A percentile compares a stretch with the other conserved stretches of the same genome.
phyloP scores from a whole-genome alignment of 129 eudicot species.

The Helianthus tuberosus region DNA sequence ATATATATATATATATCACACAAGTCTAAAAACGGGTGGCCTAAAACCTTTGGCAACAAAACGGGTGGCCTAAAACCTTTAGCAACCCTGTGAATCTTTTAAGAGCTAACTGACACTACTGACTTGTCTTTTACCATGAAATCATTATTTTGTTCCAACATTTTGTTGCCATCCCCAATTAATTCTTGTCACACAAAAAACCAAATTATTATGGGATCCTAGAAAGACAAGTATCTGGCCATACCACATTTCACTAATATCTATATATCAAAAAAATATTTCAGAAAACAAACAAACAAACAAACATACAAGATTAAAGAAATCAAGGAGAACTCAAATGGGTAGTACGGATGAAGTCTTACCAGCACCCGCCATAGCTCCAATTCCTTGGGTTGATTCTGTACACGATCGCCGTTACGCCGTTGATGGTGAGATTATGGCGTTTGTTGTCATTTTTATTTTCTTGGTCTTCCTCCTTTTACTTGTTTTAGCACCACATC shows the following conservation, averaged over 20 bases:
- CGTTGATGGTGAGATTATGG: constrained; percentile 32
- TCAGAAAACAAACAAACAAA: background rate
- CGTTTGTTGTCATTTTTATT: constrained; percentile 26
- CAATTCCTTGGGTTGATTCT: constrained; percentile 1
- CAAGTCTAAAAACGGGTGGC: background rate
- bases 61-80: too few species aligned
- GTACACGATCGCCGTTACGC: constrained; percentile 23
- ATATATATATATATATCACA: too few species aligned
- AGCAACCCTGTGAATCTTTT: background rate
- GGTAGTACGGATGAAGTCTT: constrained; percentile 21
- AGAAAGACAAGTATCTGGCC: constrained; percentile 7
- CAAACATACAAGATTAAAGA: too few species aligned
- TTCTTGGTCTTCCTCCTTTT: constrained; percentile 28
- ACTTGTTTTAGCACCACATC: constrained; percentile 10
- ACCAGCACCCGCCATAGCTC: constrained; percentile 28
- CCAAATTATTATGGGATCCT: constrained; percentile 6
- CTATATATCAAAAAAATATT: background rate
- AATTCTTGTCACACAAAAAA: constrained; percentile 10
- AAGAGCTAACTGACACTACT: background rate
- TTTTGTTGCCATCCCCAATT: constrained; percentile 31
- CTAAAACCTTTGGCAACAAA: background rate
- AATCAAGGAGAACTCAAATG: constrained; percentile 17
- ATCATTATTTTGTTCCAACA: constrained; percentile 1
- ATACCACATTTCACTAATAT: constrained; percentile 18
- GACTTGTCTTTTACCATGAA: constrained; percentile 29